Conservation (phyloP, 2,329 filamentous ascomycete genomes). For the Neopestalotiopsis clavispora region DNA sequence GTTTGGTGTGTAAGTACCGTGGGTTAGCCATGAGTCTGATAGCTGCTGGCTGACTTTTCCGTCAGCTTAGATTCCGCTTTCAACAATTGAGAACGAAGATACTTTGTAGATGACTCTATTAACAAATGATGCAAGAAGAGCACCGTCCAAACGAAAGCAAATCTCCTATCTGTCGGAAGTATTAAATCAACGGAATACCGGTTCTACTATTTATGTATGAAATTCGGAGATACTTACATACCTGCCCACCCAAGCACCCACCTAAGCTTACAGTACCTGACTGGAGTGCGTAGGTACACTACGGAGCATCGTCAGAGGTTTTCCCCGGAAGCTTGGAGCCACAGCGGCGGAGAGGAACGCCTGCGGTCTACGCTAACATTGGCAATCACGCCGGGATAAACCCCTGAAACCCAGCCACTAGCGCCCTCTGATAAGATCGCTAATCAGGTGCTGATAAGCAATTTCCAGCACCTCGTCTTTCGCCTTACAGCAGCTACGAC, state of each 20-base stretch:
- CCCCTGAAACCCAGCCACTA: constrained; percentile 28
- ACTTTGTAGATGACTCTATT: too few relatives aligned
- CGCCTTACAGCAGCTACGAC: constrained; percentile 17
- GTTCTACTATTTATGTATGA: too few relatives aligned
- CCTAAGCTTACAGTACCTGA: too few relatives aligned
- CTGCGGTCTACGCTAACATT: constrained; percentile 13
- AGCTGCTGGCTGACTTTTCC: too few relatives aligned
- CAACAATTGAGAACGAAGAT: too few relatives aligned
- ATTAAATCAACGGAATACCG: too few relatives aligned
- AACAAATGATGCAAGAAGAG: too few relatives aligned
- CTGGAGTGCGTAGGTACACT: not conserved
- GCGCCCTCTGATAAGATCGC: constrained; percentile 27
- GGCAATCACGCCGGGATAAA: constrained; percentile 17
- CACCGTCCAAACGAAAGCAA: too few relatives aligned
- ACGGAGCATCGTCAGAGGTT: not conserved
- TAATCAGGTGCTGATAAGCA: constrained; percentile 32
- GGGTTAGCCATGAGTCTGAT: too few relatives aligned
- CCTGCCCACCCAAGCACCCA: not conserved
- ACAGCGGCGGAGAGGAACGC: not conserved
- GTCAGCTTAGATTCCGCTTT: too few relatives aligned
- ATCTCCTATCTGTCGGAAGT: too few relatives aligned
- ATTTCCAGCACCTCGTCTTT: constrained; percentile 25
- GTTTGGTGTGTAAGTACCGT: too few relatives aligned
- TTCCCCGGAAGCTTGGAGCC: not conserved
- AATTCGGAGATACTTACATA: not conserved